Percentiles rank a stretch among this genome's conserved stretches.
These are phyloP conservation scores for Metarhizium robertsii DNA, from an alignment of 2,329 filamentous ascomycete species.

Conservation along the genomic window DNA sequence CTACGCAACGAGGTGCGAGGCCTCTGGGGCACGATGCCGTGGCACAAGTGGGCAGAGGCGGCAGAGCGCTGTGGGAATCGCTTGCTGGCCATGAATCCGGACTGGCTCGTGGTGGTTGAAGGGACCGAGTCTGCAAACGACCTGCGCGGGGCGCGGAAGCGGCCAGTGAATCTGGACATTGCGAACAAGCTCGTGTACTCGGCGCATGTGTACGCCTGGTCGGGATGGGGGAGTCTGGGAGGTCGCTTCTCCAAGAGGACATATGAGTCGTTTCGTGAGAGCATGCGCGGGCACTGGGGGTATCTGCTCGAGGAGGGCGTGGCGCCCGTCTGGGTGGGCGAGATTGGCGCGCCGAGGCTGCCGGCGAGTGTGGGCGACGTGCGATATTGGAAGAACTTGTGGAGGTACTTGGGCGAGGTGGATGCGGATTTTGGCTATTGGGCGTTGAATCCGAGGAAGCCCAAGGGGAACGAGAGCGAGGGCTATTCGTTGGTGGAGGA, in stretches of 20 bases:
- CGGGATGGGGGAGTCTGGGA: constrained; percentile 54
- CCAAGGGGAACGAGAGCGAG: constrained; percentile 46
- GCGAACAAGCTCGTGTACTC: constrained; percentile 54
- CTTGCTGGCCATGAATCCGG: constrained; percentile 46
- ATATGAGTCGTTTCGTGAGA: constrained; percentile 51
- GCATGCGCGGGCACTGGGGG: constrained; percentile 58
- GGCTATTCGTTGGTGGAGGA: constrained; percentile 52
- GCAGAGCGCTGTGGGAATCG: constrained; percentile 55
- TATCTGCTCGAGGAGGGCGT: constrained; percentile 42
- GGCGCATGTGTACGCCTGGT: constrained; percentile 61
- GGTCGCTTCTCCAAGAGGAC: constrained; percentile 51
- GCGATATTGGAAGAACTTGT: constrained; percentile 57
- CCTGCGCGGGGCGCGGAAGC: constrained; percentile 41
- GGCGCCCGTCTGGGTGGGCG: constrained; percentile 58
- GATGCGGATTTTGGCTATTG: constrained; percentile 63
- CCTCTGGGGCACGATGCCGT: constrained; percentile 60
- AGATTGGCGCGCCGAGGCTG: constrained; percentile 49
- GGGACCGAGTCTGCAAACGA: constrained; percentile 61
- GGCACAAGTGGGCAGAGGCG: constrained; percentile 53
- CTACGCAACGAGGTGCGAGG: constrained; percentile 61
- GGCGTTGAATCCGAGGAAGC: constrained; percentile 60
- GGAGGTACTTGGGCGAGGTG: constrained; percentile 45
- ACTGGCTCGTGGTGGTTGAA: constrained; percentile 61
- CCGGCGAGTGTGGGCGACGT: constrained; percentile 43
- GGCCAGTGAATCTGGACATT: constrained; percentile 49